Base-by-base conservation (phyloP, 352 stramenopile genomes). In the Phytophthora melonis region DNA sequence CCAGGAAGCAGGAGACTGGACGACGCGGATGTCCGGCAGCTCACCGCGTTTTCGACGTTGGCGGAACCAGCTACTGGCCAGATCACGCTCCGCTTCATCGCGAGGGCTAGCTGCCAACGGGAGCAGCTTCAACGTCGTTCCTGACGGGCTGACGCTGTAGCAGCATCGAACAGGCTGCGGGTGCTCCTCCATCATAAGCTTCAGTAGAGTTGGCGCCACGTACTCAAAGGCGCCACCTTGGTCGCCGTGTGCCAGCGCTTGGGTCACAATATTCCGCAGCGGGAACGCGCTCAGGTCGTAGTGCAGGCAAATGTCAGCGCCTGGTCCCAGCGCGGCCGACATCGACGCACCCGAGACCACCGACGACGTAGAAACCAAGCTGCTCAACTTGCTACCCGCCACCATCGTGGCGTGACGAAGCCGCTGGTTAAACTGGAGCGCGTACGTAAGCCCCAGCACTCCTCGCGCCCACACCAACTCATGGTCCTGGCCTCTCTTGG, bases 371-470 rank as follows among this genome's bases (percentile, higher is more conserved):
- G 68, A 66, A 23, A 78, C 58, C 34, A 90, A 68, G 54, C 72
- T 75, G 21, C 82, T 84, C 1, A 92, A 63, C 49, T 92, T 92
- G 41, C 78, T 89, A 4, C 85, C 85, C 11, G 77, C 61, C 0
- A 89, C 79, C 43, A 82, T 83, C 16, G 79, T 89, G 1, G 79
- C 79, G 21, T 89, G 78, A 16, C 84, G 84, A 49, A 92, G 47
- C 13, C 84, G 80, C 66, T 93, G 84, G 49, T 93, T 93, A 36
- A 93, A 91, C 39, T 92, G 84, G 2, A 93, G 58, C 1, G 79
- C 84, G 60, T 93, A 93, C 23, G 78, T 77, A 18, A 93, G 70
- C 0, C 79, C 79, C 30, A 92, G 58, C 10, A 82, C 66, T 1
- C 70, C 86, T 9, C 72, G 80, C 6, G 82, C 79, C 84, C 74